Base-by-base conservation (phyloP, 805 yeast genomes). In the Candida bentonensis region DNA sequence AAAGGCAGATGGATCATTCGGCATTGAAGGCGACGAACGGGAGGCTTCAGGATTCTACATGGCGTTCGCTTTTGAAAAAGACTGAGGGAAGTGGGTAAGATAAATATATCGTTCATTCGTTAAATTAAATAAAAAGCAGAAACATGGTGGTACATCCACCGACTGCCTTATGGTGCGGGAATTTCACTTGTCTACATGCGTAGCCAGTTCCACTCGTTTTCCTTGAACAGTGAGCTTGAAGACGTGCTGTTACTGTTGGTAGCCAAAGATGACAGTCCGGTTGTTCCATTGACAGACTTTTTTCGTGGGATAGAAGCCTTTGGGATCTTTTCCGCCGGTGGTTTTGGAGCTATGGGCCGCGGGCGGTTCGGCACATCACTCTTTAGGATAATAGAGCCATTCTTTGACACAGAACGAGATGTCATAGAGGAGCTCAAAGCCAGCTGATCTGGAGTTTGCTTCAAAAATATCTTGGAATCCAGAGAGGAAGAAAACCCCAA, bases 21-120 rank as follows among this genome's bases (percentile, higher is more conserved):
- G 95, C 26, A 83, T 88, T 28, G 87, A 79, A 58, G 95, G 95
- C 1, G 86, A 78, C 40, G 95, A 89, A 57, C 73, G 84, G 46
- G 96, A 89, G 57, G 87, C 87, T 4, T 70, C 82, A 42, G 85
- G 83, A n/a, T 82, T 86, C 53, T 88, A 87, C 58, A 65, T 82
- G 26, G 85, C 86, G 1, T 87, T 86, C 66, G 89, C 79, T 2
- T 87, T 88, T 60, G 82, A 49, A 30, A 60, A 58, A 47, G 43
- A 48, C 13, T 49, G 34, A 39, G 5, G n/a, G n/a, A n/a, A n/a
- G n/a, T n/a, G n/a, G n/a, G n/a, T n/a, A n/a, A n/a, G n/a, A n/a
- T n/a, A n/a, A n/a, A n/a, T n/a, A n/a, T n/a, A n/a, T n/a, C n/a
- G n/a, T n/a, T n/a, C n/a, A n/a, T n/a, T n/a, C n/a, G n/a, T n/a